Percentiles rank a stretch among this genome's conserved stretches.
These are phyloP conservation scores for Nitzschia putrida DNA, from an alignment of 108 stramenopile species.

Conservation along the genomic window DNA sequence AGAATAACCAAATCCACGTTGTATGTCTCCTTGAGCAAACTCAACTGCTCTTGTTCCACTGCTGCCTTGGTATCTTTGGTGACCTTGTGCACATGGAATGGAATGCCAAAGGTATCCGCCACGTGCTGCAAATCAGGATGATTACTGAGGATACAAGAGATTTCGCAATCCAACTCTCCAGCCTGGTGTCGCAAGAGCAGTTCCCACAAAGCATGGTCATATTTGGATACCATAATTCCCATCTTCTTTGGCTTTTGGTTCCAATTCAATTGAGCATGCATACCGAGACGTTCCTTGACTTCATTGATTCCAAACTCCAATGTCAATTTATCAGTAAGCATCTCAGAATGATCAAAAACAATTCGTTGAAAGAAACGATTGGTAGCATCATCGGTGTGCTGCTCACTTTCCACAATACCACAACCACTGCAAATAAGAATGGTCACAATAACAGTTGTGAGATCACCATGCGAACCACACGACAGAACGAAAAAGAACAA, in stretches of 20 bases:
- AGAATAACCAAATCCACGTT: slow-evolving; percentile 76
- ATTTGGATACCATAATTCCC: slow-evolving; percentile 66
- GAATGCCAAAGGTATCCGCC: slow-evolving; percentile 81
- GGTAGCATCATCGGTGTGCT: slow-evolving; percentile 44
- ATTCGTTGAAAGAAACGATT: slow-evolving; percentile 75
- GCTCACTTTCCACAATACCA: slow-evolving; percentile 67
- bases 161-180: slow-evolving; percentile 74
- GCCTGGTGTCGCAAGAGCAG: slow-evolving; percentile 77
- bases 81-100: slow-evolving; percentile 71
- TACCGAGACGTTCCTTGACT: slow-evolving; percentile 32
- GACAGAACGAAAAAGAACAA: background rate
- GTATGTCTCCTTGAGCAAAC: slow-evolving; percentile 49
- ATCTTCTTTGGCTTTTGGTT: slow-evolving; percentile 34
- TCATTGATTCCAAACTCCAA: slow-evolving; percentile 30
- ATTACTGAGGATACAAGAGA: slow-evolving; percentile 72
- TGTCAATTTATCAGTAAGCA: slow-evolving; percentile 29
- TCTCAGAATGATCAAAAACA: slow-evolving; percentile 47
- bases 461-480: background rate
- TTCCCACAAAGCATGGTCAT: slow-evolving; percentile 89
- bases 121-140: slow-evolving; percentile 69
- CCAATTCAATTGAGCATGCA: slow-evolving; percentile 43
- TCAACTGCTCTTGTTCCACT: slow-evolving; percentile 69
- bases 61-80: slow-evolving; percentile 62
- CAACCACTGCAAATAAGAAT: slow-evolving; percentile 36
- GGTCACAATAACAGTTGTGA: background rate